Base-by-base conservation (phyloP, 2,329 filamentous ascomycete genomes). In the Tothia fuscella region DNA sequence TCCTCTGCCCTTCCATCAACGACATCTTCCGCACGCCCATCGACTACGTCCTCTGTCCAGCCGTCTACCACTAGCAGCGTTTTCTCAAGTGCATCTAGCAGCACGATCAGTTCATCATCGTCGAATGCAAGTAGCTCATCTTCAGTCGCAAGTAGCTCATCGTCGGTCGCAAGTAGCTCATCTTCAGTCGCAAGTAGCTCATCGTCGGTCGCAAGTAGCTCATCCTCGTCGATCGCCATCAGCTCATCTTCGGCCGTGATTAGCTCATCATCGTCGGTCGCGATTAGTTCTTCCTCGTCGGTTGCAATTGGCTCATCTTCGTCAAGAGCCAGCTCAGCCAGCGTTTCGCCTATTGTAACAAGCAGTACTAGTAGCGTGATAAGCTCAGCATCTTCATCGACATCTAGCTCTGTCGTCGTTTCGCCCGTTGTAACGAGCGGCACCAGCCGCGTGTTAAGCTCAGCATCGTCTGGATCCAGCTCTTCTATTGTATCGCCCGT, bases 1-100 rank as follows among this genome's bases (percentile, higher is more conserved):
- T 42, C 41, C 13, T 40, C 38, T 7, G 29, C 31, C 9, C 13
- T 21, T 21, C 19, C 35, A 26, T 38, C 19, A 24, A 38, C 19
- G 14, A 38, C 35, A 4, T 22, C n/a, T 12, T 28, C 28, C 5
- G 6, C 41, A 3, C 14, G 17, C 10, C 9, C 32, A 16, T 43
- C 41, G n/a, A 20, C 34, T 2, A 19, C 25, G 6, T 14, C 36
- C 3, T 9, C 41, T 5, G 20, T 40, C 17, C 16, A 6, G 3
- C 2, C 33, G 16, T 39, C 41, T 20, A 17, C 41, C 16, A 24
- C 40, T 7, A n/a, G n/a, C 24, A 28, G 37, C n/a, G 24, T 17
- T 7, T 2, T 16, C 10, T 34, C 17, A 20, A 33, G 28, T n/a
- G 9, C 29, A 21, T 22, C 26, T 16, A 19, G n/a, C 7, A 30